Base-by-base conservation (phyloP, 2,329 filamentous ascomycete genomes). In the Malbranchea zuffiana region DNA sequence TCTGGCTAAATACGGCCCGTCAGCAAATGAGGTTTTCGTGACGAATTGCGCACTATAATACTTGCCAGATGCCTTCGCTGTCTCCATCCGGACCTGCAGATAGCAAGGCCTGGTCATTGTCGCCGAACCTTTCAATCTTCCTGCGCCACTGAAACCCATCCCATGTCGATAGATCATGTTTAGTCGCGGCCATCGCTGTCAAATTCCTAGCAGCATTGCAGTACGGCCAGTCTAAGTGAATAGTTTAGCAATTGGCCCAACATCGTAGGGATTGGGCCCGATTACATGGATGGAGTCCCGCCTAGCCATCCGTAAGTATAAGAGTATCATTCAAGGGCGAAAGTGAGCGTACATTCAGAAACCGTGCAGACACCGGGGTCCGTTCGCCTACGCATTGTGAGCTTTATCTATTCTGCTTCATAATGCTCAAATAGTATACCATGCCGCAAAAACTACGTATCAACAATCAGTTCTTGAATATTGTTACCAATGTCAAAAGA, bases 321-420 rank as follows among this genome's bases (percentile, higher is more conserved):
- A 24, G 32, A 19, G 25, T 13, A 30, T 23, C 27, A 39, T 21
- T 23, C 28, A 39, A 31, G 16, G 27, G 10, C 18, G 11, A 15
- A n/a, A 7, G 10, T 5, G 3, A 17, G 48, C 60, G 47, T 59
- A 67, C 73, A 63, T 88, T 90, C 54, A 82, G 74, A 58, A 98
- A 95, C 25, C 90, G 80, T n/a, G 82, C 72, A 40, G 77, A 82
- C 18, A 96, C 82, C 18, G 88, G 88, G 5, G 80, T 88, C 40
- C 88, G 79, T 65, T 81, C 77, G 47, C 74, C 72, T 74, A 44
- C 16, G 18, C n/a, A n/a, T n/a, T n/a, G n/a, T n/a, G n/a, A n/a
- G n/a, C n/a, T n/a, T n/a, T n/a, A n/a, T n/a, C n/a, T 19, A 17
- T 15, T 24, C 25, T 18, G 31, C n/a, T 17, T n/a, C 15, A n/a